These are phyloP conservation scores for Saccharomycopsis olivae DNA, from an alignment of 805 yeast genomes.

Conservation along the genomic window DNA sequence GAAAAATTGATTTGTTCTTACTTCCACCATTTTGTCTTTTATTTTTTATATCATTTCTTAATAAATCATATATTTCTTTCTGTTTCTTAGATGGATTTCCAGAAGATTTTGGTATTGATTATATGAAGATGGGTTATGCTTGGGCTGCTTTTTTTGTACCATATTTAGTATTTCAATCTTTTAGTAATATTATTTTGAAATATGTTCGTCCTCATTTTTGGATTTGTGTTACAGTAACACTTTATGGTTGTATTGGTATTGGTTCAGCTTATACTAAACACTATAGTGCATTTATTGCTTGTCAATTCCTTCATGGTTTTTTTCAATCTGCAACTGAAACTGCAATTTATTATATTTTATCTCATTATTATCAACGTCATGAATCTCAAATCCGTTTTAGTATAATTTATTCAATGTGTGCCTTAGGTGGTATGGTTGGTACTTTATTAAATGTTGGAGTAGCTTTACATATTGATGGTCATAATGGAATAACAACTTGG, in stretches of 20 bases:
- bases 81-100: background rate
- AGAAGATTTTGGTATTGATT: background rate
- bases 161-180: constrained; percentile 43
- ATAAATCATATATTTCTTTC: constrained; percentile 27
- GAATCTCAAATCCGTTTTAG: constrained; percentile 64
- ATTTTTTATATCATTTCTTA: constrained; percentile 59
- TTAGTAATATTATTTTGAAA: constrained; percentile 52
- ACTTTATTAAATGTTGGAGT: constrained; percentile 11
- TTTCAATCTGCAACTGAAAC: constrained; percentile 69
- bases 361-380: constrained; percentile 50
- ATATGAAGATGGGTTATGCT: background rate
- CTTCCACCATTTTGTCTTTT: constrained; percentile 61
- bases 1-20: constrained; percentile 54
- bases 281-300: constrained; percentile 46
- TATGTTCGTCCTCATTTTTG: constrained; percentile 52
- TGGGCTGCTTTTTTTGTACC: constrained; percentile 64
- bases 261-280: constrained; percentile 53
- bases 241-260: constrained; percentile 54
- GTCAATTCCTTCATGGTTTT: constrained; percentile 55
- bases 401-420: constrained; percentile 56
- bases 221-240: constrained; percentile 45
- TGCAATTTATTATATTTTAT: constrained; percentile 56
- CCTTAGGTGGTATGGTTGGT: constrained; percentile 64
- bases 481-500: constrained; percentile 36
- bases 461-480: constrained; percentile 27